Evolutionary conservation across 352 stramenopile genomes (phyloP).

Genomic region (Ochromonadaceae sp.): DNA sequence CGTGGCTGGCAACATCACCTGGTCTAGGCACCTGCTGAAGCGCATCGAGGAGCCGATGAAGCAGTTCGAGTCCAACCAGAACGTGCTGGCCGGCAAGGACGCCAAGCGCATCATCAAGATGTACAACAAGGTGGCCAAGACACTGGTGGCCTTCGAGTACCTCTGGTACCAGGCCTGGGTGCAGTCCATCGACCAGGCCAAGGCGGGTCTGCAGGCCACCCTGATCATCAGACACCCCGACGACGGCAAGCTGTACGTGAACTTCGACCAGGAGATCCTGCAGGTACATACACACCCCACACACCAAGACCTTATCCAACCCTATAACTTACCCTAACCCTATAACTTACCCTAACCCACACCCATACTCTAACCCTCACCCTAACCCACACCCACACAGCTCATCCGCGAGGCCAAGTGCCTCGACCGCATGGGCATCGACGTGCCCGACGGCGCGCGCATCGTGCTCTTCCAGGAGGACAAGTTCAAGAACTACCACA

Average conservation of each 20-base stretch:
- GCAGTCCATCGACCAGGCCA: slow-evolving; percentile 91
- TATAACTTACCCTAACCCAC: too few species aligned
- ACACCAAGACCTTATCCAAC: too few species aligned
- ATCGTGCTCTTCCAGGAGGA: slow-evolving; percentile 93
- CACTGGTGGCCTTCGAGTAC: slow-evolving; percentile 95
- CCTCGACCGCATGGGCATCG: slow-evolving; percentile 92
- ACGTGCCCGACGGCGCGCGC: slow-evolving; percentile 91
- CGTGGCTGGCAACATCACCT: slow-evolving; percentile 94
- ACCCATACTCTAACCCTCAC: too few species aligned
- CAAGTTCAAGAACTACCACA: slow-evolving; percentile 98
- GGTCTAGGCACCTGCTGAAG: slow-evolving; percentile 89
- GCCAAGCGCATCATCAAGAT: slow-evolving; percentile 94
- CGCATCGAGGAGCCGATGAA: slow-evolving; percentile 98
- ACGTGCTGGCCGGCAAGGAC: slow-evolving; percentile 87
- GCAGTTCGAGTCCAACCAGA: slow-evolving; percentile 94
- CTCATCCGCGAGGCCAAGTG: slow-evolving; percentile 92
- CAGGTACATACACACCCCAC: too few species aligned
- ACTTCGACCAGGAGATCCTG: slow-evolving; percentile 95
- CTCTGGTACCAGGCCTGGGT: slow-evolving; percentile 98
- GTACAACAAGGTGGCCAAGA: slow-evolving; percentile 97
- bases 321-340: too few species aligned
- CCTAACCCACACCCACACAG: too few species aligned
- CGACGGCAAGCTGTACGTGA: slow-evolving; percentile 94
- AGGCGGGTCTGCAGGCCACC: slow-evolving; percentile 89
- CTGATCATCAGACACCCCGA: slow-evolving; percentile 96